Evolutionary conservation across 805 yeast genomes (phyloP).

Genomic region (Spathaspora boniae): DNA sequence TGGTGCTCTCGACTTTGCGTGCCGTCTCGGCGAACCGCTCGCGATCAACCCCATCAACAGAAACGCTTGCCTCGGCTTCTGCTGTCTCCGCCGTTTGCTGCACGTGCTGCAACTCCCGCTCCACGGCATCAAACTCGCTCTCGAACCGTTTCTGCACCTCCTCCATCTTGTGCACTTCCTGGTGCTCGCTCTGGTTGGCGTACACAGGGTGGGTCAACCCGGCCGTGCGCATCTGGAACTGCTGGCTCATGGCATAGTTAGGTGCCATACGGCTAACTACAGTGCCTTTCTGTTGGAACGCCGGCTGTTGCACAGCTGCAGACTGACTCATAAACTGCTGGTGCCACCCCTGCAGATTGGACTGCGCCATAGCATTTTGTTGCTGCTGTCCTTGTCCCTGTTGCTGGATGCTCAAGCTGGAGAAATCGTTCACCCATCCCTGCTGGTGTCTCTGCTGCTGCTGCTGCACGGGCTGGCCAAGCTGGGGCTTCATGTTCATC

Average conservation of each 20-base stretch:
- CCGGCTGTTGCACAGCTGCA: too few species aligned
- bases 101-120: constrained; percentile 25
- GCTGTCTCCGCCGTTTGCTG: too few species aligned
- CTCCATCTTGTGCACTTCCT: constrained; percentile 24
- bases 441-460: constrained; percentile 10
- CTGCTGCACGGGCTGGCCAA: constrained; percentile 3
- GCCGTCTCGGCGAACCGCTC: constrained; percentile 41
- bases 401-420: constrained; percentile 19
- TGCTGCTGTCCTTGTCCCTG: constrained; percentile 13
- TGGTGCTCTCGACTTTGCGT: constrained; percentile 28
- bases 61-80: constrained; percentile 11
- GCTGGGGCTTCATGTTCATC: neutral
- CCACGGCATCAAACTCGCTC: constrained; percentile 31
- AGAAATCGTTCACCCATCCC: constrained; percentile 31
- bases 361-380: constrained; percentile 7
- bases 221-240: constrained; percentile 18
- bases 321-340: constrained; percentile 9
- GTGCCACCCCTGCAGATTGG: constrained; percentile 9
- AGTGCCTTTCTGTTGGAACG: too few species aligned
- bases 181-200: constrained; percentile 21
- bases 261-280: too few species aligned
- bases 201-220: constrained; percentile 15
- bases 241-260: constrained; percentile 7
- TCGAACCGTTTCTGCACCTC: constrained; percentile 23
- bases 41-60: constrained; percentile 21